Conservation (phyloP, 1,284 basidiomycete species). For the Rugosomyces carneus region DNA sequence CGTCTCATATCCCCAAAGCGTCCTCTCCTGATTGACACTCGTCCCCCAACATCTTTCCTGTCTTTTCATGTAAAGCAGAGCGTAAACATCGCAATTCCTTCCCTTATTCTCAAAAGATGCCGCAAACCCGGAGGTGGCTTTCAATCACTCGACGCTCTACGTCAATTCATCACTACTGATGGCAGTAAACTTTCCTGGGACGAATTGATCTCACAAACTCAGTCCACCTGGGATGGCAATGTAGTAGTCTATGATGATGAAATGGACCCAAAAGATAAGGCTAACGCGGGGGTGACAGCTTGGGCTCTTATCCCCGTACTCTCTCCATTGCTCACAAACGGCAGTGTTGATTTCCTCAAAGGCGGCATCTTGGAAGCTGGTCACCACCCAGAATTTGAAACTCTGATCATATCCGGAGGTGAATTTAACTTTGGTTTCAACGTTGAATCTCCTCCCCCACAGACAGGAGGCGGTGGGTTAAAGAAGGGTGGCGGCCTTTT, state of each 20-base stretch:
- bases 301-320: conserved; percentile 65
- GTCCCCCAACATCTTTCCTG: conserved; percentile 60
- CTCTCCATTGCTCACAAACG: conserved; percentile 45
- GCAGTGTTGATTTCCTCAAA: conserved; percentile 56
- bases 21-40: conserved; percentile 76
- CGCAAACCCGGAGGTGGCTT: conserved; percentile 60
- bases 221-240: conserved; percentile 63
- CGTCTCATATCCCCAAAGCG: conserved; percentile 45
- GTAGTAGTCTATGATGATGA: conserved; percentile 71
- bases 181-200: conserved; percentile 67
- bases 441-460: conserved; percentile 18
- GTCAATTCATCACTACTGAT: conserved; percentile 75
- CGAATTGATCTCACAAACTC: conserved; percentile 36
- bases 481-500: conserved; percentile 47
- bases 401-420: conserved; percentile 40
- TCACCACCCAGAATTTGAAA: conserved; percentile 46
- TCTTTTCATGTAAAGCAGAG: conserved; percentile 58
- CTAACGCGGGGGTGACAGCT: conserved; percentile 47
- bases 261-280: conserved; percentile 59
- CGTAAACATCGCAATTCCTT: conserved; percentile 79
- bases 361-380: conserved; percentile 62
- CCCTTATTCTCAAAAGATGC: conserved; percentile 80
- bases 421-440: conserved; percentile 26
- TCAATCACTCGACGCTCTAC: conserved; percentile 58
- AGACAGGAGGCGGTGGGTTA: conserved; percentile 24